Percentiles rank a stretch among this genome's conserved stretches.
phyloP scores from a whole-genome alignment of 148 eudicot genomes.

The Rhododendron ferrugineum region DNA sequence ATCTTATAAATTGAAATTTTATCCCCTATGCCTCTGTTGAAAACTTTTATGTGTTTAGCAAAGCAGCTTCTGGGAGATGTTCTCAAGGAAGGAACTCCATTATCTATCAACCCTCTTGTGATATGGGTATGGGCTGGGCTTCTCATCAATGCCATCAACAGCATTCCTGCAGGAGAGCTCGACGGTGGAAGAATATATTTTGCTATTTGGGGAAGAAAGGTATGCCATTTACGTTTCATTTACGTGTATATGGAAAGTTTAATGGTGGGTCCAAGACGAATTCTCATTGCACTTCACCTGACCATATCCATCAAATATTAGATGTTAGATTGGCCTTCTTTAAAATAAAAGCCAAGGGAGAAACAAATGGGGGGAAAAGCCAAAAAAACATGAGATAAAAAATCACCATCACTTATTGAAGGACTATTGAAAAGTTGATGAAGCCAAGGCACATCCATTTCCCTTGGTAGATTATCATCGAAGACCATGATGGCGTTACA shows the following conservation, averaged over 20 bases:
- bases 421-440: not conserved
- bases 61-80: constrained; percentile 87
- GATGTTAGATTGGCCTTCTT: not conserved
- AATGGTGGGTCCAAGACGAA: not conserved
- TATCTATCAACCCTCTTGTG: constrained; percentile 93
- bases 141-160: constrained; percentile 88
- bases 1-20: not conserved
- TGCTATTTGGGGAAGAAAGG: constrained; percentile 97
- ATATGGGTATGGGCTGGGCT: constrained; percentile 99
- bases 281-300: not conserved
- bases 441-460: too few species aligned
- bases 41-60: constrained; percentile 37
- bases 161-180: constrained; percentile 98
- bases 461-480: too few species aligned
- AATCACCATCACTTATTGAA: not conserved
- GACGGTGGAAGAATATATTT: constrained; percentile 96
- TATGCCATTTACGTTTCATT: constrained; percentile 13
- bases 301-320: not conserved
- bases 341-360: not conserved
- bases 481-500: too few species aligned
- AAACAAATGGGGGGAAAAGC: not conserved
- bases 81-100: constrained; percentile 82
- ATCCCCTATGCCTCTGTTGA: constrained; percentile 4
- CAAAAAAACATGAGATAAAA: too few species aligned
- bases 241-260: not conserved